Percentiles rank a stretch among this genome's conserved stretches.
These are phyloP conservation scores for Pseudotsuga menziesii DNA, from an alignment of 75 land plant species.

Conservation along the genomic window DNA sequence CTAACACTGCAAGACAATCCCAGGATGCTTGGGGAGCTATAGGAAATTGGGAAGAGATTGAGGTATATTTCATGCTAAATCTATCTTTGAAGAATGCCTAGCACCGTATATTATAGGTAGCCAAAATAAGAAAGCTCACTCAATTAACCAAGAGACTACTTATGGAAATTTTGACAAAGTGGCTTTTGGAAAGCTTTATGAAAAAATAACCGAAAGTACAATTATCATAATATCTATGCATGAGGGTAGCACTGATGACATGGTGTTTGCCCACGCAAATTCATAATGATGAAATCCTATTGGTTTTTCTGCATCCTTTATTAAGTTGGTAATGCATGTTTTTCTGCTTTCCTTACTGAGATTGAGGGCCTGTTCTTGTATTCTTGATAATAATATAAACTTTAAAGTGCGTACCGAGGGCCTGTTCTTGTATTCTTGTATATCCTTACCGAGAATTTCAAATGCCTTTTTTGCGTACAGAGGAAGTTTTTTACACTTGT, in stretches of 20 bases:
- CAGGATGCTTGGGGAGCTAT: constrained; percentile 42
- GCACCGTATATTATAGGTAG: not conserved
- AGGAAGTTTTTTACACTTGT: constrained; percentile 1
- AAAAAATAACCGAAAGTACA: not conserved
- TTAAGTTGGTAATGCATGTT: not conserved
- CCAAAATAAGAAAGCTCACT: not conserved
- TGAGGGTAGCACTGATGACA: not conserved
- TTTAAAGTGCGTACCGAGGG: not conserved
- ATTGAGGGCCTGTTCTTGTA: not conserved
- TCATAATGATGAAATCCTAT: not conserved
- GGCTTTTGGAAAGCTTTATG: not conserved
- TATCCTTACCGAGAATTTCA: not conserved
- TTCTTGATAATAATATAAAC: not conserved
- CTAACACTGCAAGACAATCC: constrained; percentile 61
- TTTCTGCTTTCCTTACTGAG: not conserved
- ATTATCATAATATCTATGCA: not conserved
- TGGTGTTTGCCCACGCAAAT: not conserved
- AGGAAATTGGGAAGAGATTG: constrained; percentile 75
- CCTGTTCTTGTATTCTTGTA: too few relatives aligned
- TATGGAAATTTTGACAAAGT: not conserved
- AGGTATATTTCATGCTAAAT: constrained; percentile 35
- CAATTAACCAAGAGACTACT: not conserved
- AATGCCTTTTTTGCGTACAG: not conserved
- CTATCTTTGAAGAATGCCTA: not conserved
- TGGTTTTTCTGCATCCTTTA: not conserved